Percentiles rank a stretch among this genome's conserved stretches.
Evolutionary conservation across 2,329 filamentous ascomycete genomes (phyloP).

Genomic region (Botryotinia globosa): DNA sequence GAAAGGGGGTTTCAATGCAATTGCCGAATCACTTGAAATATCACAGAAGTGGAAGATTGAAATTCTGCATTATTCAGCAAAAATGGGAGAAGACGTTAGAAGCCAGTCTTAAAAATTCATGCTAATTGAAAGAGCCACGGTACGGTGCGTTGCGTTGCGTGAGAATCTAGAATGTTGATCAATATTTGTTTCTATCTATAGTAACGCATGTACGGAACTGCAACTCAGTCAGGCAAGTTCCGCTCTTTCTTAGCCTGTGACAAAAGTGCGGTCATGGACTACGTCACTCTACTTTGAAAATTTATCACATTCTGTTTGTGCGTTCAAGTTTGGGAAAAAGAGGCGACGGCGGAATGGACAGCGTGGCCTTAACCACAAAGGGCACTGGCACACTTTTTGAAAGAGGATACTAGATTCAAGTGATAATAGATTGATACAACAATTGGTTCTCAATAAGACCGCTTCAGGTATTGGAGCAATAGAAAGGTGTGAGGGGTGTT

Average conservation of each 20-base stretch:
- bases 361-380: not conserved
- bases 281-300: not conserved
- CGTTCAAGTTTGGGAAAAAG: not conserved
- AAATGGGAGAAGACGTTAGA: not conserved
- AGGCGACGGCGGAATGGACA: not conserved
- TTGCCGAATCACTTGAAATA: not conserved
- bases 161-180: not conserved
- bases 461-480: not conserved
- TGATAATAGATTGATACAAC: not conserved
- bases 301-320: not conserved
- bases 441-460: not conserved
- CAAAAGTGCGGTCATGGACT: not conserved
- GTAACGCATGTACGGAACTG: not conserved
- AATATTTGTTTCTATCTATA: not conserved
- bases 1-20: not conserved
- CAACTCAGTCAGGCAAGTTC: not conserved
- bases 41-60: not conserved
- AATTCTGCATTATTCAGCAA: not conserved
- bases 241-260: not conserved
- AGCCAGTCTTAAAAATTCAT: accelerated
- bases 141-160: not conserved
- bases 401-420: not conserved
- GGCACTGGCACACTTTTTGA: too few relatives aligned
- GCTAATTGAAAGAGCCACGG: not conserved
- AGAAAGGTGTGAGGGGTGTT: not conserved